Base-by-base conservation (phyloP, 805 yeast species). In the Candida khao-thaluensis region DNA sequence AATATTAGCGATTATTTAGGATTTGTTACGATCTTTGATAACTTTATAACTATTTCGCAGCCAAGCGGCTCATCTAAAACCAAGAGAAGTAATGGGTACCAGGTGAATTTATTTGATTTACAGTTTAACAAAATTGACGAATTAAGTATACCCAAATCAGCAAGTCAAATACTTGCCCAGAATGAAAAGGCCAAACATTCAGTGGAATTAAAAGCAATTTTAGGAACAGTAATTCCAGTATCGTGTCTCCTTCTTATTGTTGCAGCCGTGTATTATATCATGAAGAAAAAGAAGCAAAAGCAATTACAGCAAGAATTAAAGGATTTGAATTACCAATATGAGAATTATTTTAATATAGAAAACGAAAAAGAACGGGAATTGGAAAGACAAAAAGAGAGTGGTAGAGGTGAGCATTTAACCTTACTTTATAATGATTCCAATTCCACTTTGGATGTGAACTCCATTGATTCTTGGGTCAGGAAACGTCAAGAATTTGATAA, bases 381-480 rank as follows among this genome's bases (percentile, higher is more conserved):
- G 18, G 26, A 27, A 22, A n/a, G 27, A 28, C 37, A 24, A 17
- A 17, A 16, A 24, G 29, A 15, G 11, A 22, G 22, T 7, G 3
- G 17, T 11, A 21, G 12, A 22, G 22, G 26, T n/a, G 32, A 35
- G 5, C 27, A 35, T 12, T 14, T 40, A 11, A 35, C 23, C 3
- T 30, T 38, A 17, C 23, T 44, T 2, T 37, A 43, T 20, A 58
- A 60, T 42, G 72, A 69, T 38, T 53, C 62, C 2, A 52, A 43
- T 22, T 63, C 69, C 2, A 66, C 73, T 0, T 47, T 69, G 22
- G 81, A 74, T 36, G 72, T 61, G 18, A 57, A 70, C 7, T 74
- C 80, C 4, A 69, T 77, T 17, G 71, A 69, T 42, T 72, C 78
- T 16, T 76, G 81, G 81, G 66, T 69, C 30, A 60, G 67, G 20